A percentile compares a stretch with the other conserved stretches of the same genome.
phyloP scores from a whole-genome alignment of 306 rosid genomes.

The Fragaria iinumae region DNA sequence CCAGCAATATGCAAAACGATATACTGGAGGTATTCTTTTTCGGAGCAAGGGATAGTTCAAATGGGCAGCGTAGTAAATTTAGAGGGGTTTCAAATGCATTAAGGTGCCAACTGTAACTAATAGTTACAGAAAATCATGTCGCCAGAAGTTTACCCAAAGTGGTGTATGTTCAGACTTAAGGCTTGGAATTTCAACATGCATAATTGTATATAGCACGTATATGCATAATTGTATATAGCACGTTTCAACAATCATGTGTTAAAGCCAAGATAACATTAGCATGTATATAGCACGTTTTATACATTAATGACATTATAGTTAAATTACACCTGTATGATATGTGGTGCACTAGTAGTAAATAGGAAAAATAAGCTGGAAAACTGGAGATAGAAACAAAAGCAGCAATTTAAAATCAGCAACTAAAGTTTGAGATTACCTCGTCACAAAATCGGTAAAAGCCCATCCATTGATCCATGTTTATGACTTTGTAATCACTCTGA shows the following conservation, averaged over 20 bases:
- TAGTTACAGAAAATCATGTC: not conserved
- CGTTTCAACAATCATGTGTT: not conserved
- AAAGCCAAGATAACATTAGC: not conserved
- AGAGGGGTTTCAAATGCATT: not conserved
- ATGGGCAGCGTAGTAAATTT: not conserved
- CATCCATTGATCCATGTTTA: conserved; percentile 98
- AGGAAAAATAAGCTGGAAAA: not conserved
- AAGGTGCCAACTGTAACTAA: not conserved
- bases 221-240: too few species aligned
- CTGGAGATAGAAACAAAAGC: not conserved
- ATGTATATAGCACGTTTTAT: not conserved
- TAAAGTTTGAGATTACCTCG: conserved; percentile 52
- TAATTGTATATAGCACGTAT: not conserved
- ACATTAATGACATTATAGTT: not conserved
- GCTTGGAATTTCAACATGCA: not conserved
- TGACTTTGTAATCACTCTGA: conserved; percentile 92
- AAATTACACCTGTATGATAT: not conserved
- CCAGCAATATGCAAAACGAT: not conserved
- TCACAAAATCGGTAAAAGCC: conserved; percentile 95
- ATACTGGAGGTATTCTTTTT: not conserved
- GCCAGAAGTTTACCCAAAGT: not conserved
- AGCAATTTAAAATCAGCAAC: conserved; percentile 5
- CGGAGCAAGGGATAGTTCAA: not conserved
- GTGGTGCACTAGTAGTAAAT: not conserved
- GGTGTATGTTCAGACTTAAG: not conserved